Evolutionary conservation across 768 basidiomycete species (phyloP).

Genomic region (Chalciporus piperatus): DNA sequence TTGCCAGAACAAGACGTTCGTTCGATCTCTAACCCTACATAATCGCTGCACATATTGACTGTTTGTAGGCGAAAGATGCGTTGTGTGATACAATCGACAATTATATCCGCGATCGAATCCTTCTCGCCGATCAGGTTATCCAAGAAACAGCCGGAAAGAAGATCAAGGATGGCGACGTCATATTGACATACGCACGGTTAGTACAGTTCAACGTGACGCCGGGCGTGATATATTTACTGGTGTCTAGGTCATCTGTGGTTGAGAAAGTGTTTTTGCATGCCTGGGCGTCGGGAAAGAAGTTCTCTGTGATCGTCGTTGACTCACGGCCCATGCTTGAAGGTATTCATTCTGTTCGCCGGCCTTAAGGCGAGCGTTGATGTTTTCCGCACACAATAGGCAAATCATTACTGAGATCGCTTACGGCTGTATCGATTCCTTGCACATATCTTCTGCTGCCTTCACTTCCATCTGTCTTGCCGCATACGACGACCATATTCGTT

Average conservation of each 20-base stretch:
- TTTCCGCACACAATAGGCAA: constrained; percentile 54
- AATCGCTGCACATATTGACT: neutral
- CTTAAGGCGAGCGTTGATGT: constrained; percentile 1
- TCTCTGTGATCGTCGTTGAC: constrained; percentile 92
- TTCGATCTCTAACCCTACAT: neutral
- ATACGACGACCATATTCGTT: constrained; percentile 81
- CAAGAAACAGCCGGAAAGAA: constrained; percentile 85
- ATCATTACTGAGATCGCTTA: constrained; percentile 66
- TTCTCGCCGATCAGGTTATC: constrained; percentile 91
- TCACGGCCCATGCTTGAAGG: constrained; percentile 95
- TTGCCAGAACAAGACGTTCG: constrained; percentile 91
- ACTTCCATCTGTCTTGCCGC: constrained; percentile 72
- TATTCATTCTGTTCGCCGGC: constrained; percentile 17
- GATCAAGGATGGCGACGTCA: constrained; percentile 90
- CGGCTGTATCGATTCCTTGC: constrained; percentile 69
- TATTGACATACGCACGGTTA: constrained; percentile 91
- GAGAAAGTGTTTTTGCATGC: constrained; percentile 85
- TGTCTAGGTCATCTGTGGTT: constrained; percentile 83
- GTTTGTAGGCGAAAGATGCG: constrained; percentile 75
- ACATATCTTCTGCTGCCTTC: constrained; percentile 92
- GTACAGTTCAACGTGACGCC: constrained; percentile 9
- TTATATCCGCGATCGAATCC: constrained; percentile 92
- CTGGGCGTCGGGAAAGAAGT: constrained; percentile 66
- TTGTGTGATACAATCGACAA: constrained; percentile 85
- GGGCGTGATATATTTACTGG: neutral